Conservation (phyloP, 2,329 filamentous ascomycete species). For the Botrytis deweyae region DNA sequence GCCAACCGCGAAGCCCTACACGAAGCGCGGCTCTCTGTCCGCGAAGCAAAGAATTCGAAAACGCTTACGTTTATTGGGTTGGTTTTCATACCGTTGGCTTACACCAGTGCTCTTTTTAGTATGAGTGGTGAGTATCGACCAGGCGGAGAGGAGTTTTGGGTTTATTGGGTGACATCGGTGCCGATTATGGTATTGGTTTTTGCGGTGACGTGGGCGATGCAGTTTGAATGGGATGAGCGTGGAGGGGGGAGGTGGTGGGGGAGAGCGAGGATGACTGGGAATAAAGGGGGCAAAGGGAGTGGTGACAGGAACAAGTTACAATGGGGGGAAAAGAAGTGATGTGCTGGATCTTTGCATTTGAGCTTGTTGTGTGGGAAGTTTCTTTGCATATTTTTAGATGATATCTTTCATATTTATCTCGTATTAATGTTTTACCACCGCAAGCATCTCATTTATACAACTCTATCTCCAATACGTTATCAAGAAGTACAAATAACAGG, state of each 20-base stretch:
- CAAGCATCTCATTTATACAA: not conserved
- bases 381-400: not conserved
- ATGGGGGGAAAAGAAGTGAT: not conserved
- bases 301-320: not conserved
- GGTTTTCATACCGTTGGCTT: not conserved
- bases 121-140: constrained; percentile 16
- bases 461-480: rapidly evolving
- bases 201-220: not conserved
- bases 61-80: not conserved
- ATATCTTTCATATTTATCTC: not conserved
- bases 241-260: not conserved
- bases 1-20: not conserved
- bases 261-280: not conserved
- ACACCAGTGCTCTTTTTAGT: constrained; percentile 11
- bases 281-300: not conserved
- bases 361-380: not conserved
- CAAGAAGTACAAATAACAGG: not conserved
- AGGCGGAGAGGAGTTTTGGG: not conserved
- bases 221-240: not conserved
- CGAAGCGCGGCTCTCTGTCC: not conserved
- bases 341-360: not conserved
- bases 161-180: constrained; percentile 5
- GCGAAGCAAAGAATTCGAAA: not conserved
- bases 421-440: rapidly evolving
- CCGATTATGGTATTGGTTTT: constrained; percentile 1